Evolutionary conservation across 257 asterid genomes (phyloP).

Genomic region (Primulina tabacum): DNA sequence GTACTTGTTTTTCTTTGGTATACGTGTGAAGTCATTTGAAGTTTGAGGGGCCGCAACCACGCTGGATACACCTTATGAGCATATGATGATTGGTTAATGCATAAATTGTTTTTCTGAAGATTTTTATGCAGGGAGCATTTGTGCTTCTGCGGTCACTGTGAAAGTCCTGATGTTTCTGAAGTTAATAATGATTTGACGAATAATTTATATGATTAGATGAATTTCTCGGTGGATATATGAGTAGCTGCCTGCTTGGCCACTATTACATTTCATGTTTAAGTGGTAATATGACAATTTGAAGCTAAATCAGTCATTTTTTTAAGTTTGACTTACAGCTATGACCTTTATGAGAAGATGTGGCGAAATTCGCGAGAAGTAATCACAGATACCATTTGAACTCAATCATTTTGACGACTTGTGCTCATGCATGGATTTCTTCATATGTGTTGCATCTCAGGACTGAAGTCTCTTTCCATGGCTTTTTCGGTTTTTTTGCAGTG

Average conservation of each 20-base stretch:
- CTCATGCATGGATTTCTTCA: no score
- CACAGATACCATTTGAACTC: background rate
- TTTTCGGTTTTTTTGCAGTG: background rate
- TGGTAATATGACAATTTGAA: background rate
- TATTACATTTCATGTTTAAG: background rate
- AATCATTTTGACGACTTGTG: background rate
- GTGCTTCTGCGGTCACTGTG: background rate
- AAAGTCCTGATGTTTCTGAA: background rate
- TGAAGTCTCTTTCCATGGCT: background rate
- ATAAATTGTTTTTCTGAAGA: no score
- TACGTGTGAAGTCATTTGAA: no score
- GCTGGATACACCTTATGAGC: background rate
- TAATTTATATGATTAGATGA: background rate
- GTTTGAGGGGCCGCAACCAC: no score
- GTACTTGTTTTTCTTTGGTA: no score
- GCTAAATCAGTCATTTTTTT: background rate
- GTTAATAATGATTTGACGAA: background rate
- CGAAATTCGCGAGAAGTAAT: no score
- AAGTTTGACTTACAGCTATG: background rate
- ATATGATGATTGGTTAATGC: background rate
- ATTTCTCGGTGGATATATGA: background rate
- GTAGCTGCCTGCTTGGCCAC: no score
- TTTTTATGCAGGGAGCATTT: conserved; percentile 11
- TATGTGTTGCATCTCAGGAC: background rate
- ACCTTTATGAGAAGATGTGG: background rate